Conservation (phyloP, 768 basidiomycete genomes). For the Clitopilus passeckerianus region DNA sequence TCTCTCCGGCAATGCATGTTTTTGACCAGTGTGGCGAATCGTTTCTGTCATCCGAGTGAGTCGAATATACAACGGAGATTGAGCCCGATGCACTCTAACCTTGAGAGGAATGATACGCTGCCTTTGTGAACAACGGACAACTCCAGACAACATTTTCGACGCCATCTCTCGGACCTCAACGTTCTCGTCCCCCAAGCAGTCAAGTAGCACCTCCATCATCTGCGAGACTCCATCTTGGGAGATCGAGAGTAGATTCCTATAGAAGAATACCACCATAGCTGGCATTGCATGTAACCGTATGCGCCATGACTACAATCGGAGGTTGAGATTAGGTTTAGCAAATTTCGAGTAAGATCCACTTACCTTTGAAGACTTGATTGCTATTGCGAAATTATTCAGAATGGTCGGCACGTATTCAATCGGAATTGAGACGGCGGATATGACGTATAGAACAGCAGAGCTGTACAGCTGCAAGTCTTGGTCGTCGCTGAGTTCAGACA, state of each 20-base stretch:
- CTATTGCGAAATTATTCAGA: slow-evolving; percentile 55
- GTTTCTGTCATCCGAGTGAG: slow-evolving; percentile 46
- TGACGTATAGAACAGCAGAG: slow-evolving; percentile 72
- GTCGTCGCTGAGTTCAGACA: slow-evolving; percentile 88
- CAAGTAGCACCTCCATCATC: slow-evolving; percentile 79
- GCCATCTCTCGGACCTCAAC: slow-evolving; percentile 93
- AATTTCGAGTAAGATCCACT: slow-evolving; percentile 11
- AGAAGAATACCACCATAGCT: slow-evolving; percentile 87
- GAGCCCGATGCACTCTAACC: slow-evolving; percentile 33
- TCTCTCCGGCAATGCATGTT: slow-evolving; percentile 64
- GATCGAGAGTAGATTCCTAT: slow-evolving; percentile 79
- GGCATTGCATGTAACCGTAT: slow-evolving; percentile 85
- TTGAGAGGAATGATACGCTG: slow-evolving; percentile 81
- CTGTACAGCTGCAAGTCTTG: slow-evolving; percentile 79
- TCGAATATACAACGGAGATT: slow-evolving; percentile 5
- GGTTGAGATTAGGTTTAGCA: not conserved
- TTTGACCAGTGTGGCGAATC: slow-evolving; percentile 64
- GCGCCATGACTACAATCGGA: slow-evolving; percentile 74
- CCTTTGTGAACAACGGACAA: slow-evolving; percentile 87
- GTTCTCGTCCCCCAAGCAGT: slow-evolving; percentile 85
- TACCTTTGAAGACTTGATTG: slow-evolving; percentile 77
- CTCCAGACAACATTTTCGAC: slow-evolving; percentile 78
- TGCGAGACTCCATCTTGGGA: slow-evolving; percentile 60
- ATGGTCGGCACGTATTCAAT: slow-evolving; percentile 58
- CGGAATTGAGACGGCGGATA: slow-evolving; percentile 79